Conservation (phyloP, 768 basidiomycete species). For the Roridomyces roridus region DNA sequence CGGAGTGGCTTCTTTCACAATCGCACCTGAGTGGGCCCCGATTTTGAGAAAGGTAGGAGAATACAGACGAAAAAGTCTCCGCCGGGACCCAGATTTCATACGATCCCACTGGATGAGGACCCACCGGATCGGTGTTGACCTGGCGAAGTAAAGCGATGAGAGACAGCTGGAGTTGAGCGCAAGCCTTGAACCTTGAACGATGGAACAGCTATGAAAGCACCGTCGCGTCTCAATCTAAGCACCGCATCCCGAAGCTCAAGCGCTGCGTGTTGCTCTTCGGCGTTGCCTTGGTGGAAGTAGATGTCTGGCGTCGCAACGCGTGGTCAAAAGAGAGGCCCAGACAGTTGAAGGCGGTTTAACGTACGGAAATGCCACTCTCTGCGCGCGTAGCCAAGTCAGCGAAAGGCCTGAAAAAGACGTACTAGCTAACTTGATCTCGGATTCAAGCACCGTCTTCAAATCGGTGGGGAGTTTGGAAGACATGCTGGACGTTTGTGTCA, state of each 20-base stretch:
- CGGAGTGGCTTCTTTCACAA: background rate
- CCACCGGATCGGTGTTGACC: constrained; percentile 71
- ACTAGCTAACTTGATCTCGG: constrained; percentile 62
- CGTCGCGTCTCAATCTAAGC: constrained; percentile 70
- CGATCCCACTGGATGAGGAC: constrained; percentile 84
- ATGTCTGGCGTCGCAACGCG: constrained; percentile 61
- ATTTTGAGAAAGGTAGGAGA: constrained; percentile 75
- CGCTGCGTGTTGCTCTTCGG: constrained; percentile 65
- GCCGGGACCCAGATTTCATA: constrained; percentile 84
- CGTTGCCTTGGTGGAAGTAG: constrained; percentile 77
- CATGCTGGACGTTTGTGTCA: too few relatives aligned
- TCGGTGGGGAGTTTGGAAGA: constrained; percentile 46
- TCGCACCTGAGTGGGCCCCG: constrained; percentile 69
- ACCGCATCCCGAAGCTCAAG: constrained; percentile 75
- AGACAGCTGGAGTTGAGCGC: too few relatives aligned
- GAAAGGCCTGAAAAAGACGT: background rate
- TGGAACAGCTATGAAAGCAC: constrained; percentile 82
- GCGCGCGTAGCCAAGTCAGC: background rate
- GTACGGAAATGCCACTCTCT: constrained; percentile 86
- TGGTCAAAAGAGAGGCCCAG: background rate
- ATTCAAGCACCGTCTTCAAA: constrained; percentile 59
- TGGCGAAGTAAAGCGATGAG: constrained; percentile 35
- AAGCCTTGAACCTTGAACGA: constrained; percentile 40
- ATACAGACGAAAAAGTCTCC: constrained; percentile 77
- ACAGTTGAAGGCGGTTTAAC: constrained; percentile 25